A percentile compares a stretch with the other conserved stretches of the same genome.
These are phyloP conservation scores for Alternaria brassicicola DNA, from an alignment of 2,329 filamentous ascomycete genomes.

Conservation along the genomic window DNA sequence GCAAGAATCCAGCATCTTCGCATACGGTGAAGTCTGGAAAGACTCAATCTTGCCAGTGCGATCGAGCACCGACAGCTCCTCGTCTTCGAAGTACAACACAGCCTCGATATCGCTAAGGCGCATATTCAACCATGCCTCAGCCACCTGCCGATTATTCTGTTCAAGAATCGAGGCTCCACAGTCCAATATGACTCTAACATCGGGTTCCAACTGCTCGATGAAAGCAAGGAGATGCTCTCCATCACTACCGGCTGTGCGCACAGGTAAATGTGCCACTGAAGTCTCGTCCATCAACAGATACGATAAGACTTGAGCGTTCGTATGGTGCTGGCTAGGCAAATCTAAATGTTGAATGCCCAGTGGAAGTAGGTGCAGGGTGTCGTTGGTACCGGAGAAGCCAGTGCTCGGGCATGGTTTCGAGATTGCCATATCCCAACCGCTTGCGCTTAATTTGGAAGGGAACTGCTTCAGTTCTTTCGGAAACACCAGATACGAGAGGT, in stretches of 20 bases:
- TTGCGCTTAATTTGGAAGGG: slow-evolving; percentile 65
- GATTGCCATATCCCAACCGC: slow-evolving; percentile 69
- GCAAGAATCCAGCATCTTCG: slow-evolving; percentile 62
- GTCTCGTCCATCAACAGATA: slow-evolving; percentile 59
- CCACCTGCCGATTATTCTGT: slow-evolving; percentile 54
- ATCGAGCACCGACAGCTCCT: slow-evolving; percentile 63
- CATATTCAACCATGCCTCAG: slow-evolving; percentile 57
- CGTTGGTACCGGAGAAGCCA: slow-evolving; percentile 74
- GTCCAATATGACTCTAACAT: slow-evolving; percentile 68
- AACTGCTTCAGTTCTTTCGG: slow-evolving; percentile 68
- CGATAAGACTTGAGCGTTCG: slow-evolving; percentile 69
- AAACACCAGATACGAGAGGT: slow-evolving; percentile 64
- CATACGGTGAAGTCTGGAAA: slow-evolving; percentile 65
- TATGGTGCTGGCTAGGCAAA: slow-evolving; percentile 62
- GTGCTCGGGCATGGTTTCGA: slow-evolving; percentile 58
- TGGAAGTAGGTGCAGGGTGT: slow-evolving; percentile 65
- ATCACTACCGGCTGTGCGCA: slow-evolving; percentile 22
- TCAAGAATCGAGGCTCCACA: slow-evolving; percentile 75
- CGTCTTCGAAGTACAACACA: slow-evolving; percentile 63
- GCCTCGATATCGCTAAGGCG: slow-evolving; percentile 38
- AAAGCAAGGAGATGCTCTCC: slow-evolving; percentile 55
- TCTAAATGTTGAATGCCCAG: slow-evolving; percentile 63
- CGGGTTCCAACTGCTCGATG: slow-evolving; percentile 49
- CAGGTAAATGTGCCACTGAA: slow-evolving; percentile 36
- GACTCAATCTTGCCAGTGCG: slow-evolving; percentile 54